phyloP scores from a whole-genome alignment of 2,329 filamentous ascomycete genomes.

The Fusarium globosum region DNA sequence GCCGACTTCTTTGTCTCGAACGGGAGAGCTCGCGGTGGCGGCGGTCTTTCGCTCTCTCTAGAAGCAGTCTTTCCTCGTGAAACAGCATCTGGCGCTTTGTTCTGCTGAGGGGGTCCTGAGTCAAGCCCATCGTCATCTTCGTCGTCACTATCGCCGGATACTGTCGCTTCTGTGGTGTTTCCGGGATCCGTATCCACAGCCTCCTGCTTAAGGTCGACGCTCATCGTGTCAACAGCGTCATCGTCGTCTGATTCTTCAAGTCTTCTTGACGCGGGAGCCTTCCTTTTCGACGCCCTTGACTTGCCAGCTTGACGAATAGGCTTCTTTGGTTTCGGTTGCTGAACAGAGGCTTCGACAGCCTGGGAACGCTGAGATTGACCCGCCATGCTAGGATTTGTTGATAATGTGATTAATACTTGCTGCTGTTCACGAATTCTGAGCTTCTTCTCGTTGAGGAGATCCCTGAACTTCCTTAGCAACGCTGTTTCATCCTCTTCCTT shows the following conservation, averaged over 20 bases:
- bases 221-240: conserved; percentile 59
- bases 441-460: conserved; percentile 82
- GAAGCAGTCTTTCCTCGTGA: conserved; percentile 16
- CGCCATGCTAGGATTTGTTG: conserved; percentile 52
- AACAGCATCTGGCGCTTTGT: conserved; percentile 1
- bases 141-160: conserved; percentile 57
- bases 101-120: conserved; percentile 7
- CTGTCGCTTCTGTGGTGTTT: conserved; percentile 54
- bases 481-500: conserved; percentile 75
- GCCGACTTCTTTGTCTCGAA: conserved; percentile 55
- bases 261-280: conserved; percentile 54
- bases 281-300: conserved; percentile 63
- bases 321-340: conserved; percentile 36
- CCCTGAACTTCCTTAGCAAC: conserved; percentile 75
- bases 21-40: conserved; percentile 56
- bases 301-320: conserved; percentile 43
- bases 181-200: conserved; percentile 56
- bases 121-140: conserved; percentile 49
- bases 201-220: conserved; percentile 56
- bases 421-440: conserved; percentile 81
- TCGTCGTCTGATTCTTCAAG: conserved; percentile 59
- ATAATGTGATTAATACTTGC: conserved; percentile 63
- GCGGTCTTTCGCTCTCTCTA: conserved; percentile 45
- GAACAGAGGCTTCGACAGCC: conserved; percentile 12
- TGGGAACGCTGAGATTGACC: conserved; percentile 46